These are phyloP conservation scores for Apostasia ramifera DNA, from an alignment of 106 monocot genomes.

Conservation along the genomic window DNA sequence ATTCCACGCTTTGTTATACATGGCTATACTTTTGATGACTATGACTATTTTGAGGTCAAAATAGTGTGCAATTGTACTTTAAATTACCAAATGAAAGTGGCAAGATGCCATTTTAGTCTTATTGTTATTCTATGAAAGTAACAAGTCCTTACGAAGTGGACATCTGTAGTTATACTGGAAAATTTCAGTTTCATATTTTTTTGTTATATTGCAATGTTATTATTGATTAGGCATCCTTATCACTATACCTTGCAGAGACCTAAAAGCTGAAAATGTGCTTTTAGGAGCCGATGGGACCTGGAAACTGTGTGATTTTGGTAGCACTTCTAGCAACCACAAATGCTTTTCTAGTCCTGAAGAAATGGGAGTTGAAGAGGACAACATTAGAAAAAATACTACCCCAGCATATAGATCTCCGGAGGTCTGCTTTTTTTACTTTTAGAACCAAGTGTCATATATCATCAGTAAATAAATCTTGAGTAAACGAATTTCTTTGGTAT, in stretches of 20 bases:
- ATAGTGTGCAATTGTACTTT: too few species aligned
- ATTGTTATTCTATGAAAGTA: too few species aligned
- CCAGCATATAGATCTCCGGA: conserved; percentile 52
- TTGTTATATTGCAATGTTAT: not conserved
- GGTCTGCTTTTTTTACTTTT: not conserved
- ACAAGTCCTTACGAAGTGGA: too few species aligned
- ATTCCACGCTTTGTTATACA: too few species aligned
- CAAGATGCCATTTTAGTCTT: too few species aligned
- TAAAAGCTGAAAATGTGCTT: conserved; percentile 61
- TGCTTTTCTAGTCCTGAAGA: conserved; percentile 50
- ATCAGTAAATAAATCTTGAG: too few species aligned
- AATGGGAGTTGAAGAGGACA: conserved; percentile 65
- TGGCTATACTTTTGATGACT: too few species aligned
- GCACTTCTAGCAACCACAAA: conserved; percentile 61
- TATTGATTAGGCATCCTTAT: not conserved
- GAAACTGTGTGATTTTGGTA: conserved; percentile 66
- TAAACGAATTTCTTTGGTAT: too few species aligned
- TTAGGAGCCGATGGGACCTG: conserved; percentile 53
- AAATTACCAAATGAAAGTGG: too few species aligned
- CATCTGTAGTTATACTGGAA: not conserved
- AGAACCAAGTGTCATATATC: too few species aligned
- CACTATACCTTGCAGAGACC: conserved; percentile 26
- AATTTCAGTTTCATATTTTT: not conserved
- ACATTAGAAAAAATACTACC: conserved; percentile 55
- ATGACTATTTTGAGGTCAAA: too few species aligned